Conservation (phyloP, 441 rosid genomes). For the Metrosideros polymorpha region DNA sequence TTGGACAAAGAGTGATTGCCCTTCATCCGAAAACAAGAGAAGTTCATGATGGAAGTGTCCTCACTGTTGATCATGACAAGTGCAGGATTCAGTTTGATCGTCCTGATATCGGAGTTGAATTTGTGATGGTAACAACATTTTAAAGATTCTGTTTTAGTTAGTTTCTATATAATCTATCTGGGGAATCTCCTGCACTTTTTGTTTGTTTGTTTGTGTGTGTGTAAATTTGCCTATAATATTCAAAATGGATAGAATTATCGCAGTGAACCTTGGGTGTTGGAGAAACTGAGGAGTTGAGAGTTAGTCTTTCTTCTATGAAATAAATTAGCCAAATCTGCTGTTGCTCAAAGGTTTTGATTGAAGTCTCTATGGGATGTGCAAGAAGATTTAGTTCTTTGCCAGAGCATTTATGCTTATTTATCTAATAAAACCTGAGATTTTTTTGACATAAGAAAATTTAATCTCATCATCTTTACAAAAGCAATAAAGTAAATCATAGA, state of each 20-base stretch:
- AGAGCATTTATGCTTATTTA: not conserved
- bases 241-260: not conserved
- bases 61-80: conserved; percentile 76
- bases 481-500: not conserved
- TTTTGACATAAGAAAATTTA: not conserved
- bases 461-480: not conserved
- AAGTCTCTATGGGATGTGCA: not conserved
- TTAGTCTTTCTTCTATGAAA: not conserved
- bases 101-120: conserved; percentile 81
- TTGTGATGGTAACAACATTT: conserved; percentile 56
- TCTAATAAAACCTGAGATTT: not conserved
- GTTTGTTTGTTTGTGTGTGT: too few species aligned
- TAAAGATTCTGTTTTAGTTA: not conserved
- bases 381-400: not conserved
- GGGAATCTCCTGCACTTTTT: not conserved
- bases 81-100: conserved; percentile 87
- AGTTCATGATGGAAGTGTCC: conserved; percentile 84
- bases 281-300: not conserved
- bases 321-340: not conserved
- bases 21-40: conserved; percentile 91
- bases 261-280: not conserved
- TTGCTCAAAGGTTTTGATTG: not conserved
- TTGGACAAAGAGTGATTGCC: conserved; percentile 87
- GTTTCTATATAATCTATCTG: not conserved
- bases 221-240: not conserved